These are phyloP conservation scores for Ceratocystiopsis sp. DNA, from an alignment of 2,329 filamentous ascomycete species.

Conservation along the genomic window DNA sequence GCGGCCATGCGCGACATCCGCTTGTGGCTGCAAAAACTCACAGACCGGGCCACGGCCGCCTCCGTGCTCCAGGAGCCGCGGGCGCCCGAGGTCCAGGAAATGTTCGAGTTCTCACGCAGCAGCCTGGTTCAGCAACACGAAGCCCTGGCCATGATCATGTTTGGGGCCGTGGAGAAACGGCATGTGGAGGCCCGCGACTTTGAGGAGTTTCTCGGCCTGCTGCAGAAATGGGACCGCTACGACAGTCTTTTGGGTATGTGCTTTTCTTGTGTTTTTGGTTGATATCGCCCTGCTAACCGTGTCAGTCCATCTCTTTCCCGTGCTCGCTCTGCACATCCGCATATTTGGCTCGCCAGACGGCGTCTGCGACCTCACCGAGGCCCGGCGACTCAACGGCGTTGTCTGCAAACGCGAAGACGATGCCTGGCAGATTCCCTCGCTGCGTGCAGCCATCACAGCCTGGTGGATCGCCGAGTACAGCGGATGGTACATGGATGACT, in stretches of 20 bases:
- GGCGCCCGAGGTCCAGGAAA: slow-evolving; percentile 51
- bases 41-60: slow-evolving; percentile 59
- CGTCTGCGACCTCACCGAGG: slow-evolving; percentile 47
- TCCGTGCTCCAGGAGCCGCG: slow-evolving; percentile 51
- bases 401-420: slow-evolving; percentile 51
- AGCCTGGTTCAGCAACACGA: slow-evolving; percentile 85
- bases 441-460: slow-evolving; percentile 62
- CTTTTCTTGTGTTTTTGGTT: slow-evolving; percentile 1
- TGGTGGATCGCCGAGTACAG: slow-evolving; percentile 94
- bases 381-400: slow-evolving; percentile 50
- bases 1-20: slow-evolving; percentile 61
- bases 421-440: slow-evolving; percentile 53
- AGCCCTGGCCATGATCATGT: slow-evolving; percentile 63
- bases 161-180: slow-evolving; percentile 59
- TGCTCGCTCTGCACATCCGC: slow-evolving; percentile 59
- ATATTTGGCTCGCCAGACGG: slow-evolving; percentile 65
- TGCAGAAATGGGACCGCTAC: slow-evolving; percentile 60
- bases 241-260: slow-evolving; percentile 41
- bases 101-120: slow-evolving; percentile 60
- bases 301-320: slow-evolving; percentile 69
- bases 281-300: slow-evolving; percentile 3
- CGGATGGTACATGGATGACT: slow-evolving; percentile 67
- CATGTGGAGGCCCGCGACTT: slow-evolving; percentile 59
- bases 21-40: slow-evolving; percentile 55
- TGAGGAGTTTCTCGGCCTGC: slow-evolving; percentile 45